These are phyloP conservation scores for Podochytrium sp. DNA, from an alignment of 192 early-diverging fungal genomes.

Conservation along the genomic window DNA sequence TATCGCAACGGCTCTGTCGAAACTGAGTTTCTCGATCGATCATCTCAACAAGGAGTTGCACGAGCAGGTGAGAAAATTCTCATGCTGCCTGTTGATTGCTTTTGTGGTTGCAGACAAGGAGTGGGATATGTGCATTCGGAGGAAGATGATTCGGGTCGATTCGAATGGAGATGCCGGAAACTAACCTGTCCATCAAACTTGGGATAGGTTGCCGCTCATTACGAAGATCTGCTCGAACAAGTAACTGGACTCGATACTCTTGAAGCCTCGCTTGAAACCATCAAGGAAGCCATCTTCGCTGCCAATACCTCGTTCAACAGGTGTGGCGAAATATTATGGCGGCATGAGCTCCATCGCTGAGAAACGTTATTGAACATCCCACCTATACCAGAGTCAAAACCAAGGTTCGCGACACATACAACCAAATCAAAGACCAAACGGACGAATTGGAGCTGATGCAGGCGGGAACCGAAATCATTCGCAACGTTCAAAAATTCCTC, in stretches of 20 bases:
- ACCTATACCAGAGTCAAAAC: slow-evolving; percentile 48
- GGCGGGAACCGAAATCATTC: slow-evolving; percentile 59
- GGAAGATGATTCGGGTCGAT: too few relatives aligned
- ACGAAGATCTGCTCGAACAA: slow-evolving; percentile 71
- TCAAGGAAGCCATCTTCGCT: slow-evolving; percentile 54
- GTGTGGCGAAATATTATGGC: slow-evolving; percentile 33
- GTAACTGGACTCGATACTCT: slow-evolving; percentile 68
- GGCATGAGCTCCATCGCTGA: background rate
- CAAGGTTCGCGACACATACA: slow-evolving; percentile 63
- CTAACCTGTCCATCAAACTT: too few relatives aligned
- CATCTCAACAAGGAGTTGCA: slow-evolving; percentile 76
- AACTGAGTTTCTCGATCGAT: slow-evolving; percentile 71
- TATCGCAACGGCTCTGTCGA: slow-evolving; percentile 66
- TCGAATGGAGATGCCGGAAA: too few relatives aligned
- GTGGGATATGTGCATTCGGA: too few relatives aligned
- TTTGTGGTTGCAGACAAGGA: background rate
- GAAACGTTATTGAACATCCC: background rate
- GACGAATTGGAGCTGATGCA: slow-evolving; percentile 69
- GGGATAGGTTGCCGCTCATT: slow-evolving; percentile 68
- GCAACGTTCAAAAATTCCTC: slow-evolving; percentile 65
- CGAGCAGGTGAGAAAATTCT: slow-evolving; percentile 71
- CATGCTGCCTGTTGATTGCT: too few relatives aligned
- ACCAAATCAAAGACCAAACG: slow-evolving; percentile 64
- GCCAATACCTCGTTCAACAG: slow-evolving; percentile 63
- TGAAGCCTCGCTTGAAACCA: slow-evolving; percentile 54